Evolutionary conservation across 2,329 filamentous ascomycete species (phyloP).

Genomic region (Xylariaceae sp.): DNA sequence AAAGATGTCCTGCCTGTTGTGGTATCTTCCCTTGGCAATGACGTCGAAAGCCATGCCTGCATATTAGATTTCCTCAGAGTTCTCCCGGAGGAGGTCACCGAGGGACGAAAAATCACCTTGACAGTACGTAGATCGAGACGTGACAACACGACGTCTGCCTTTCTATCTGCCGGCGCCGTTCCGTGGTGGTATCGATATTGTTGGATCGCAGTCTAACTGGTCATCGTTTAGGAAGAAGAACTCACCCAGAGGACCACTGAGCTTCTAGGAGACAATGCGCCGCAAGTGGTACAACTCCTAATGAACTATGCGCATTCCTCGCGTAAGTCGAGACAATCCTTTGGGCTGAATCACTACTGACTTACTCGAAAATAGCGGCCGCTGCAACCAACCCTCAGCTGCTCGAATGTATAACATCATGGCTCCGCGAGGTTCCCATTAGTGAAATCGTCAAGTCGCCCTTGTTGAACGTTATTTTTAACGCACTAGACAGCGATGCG

Average conservation of each 20-base stretch:
- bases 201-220: constrained; percentile 49
- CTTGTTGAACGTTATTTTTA: constrained; percentile 78
- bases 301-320: constrained; percentile 92
- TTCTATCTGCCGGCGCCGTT: constrained; percentile 31
- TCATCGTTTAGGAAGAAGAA: constrained; percentile 84
- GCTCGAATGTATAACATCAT: constrained; percentile 94
- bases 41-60: constrained; percentile 78
- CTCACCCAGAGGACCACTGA: constrained; percentile 83
- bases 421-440: constrained; percentile 90
- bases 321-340: constrained; percentile 56
- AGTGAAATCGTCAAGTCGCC: constrained; percentile 82
- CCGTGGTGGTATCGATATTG: constrained; percentile 36
- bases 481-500: constrained; percentile 72
- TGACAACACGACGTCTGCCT: constrained; percentile 47
- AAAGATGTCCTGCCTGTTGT: constrained; percentile 87
- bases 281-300: constrained; percentile 83
- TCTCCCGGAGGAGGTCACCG: constrained; percentile 96
- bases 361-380: constrained; percentile 52
- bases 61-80: constrained; percentile 96
- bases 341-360: constrained; percentile 21
- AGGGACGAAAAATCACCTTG: constrained; percentile 98
- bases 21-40: constrained; percentile 75
- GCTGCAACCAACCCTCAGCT: constrained; percentile 87
- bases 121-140: constrained; percentile 82
- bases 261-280: constrained; percentile 86